phyloP scores from a whole-genome alignment of 345 rosid species.

The Gossypium herbaceum region DNA sequence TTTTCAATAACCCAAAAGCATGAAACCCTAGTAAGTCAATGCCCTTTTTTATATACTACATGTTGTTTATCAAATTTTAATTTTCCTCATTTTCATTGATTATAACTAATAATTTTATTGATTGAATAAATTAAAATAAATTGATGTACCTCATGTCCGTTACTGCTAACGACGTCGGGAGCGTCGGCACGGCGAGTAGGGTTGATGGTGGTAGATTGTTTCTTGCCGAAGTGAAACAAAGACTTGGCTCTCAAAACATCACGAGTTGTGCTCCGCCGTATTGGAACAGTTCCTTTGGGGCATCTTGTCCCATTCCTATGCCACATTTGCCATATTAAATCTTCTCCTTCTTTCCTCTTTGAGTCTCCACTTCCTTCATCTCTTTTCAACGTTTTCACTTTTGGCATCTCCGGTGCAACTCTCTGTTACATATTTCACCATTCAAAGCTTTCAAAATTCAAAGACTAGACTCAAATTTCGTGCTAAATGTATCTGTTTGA shows the following conservation, averaged over 20 bases:
- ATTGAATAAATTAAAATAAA: neutral
- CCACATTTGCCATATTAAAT: conserved; percentile 78
- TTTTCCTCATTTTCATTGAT: neutral
- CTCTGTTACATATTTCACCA: conserved; percentile 34
- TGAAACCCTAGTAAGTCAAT: conserved; percentile 1
- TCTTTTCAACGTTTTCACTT: conserved; percentile 28
- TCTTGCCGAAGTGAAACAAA: conserved; percentile 83
- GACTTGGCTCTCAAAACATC: conserved; percentile 94
- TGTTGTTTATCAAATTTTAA: neutral
- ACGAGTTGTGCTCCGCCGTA: conserved; percentile 65
- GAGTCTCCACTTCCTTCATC: conserved; percentile 18
- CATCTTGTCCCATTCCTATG: conserved; percentile 81
- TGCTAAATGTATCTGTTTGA: no score
- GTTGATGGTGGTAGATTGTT: conserved; percentile 25
- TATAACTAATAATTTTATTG: neutral
- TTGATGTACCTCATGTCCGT: conserved; percentile 68
- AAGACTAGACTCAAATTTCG: no score
- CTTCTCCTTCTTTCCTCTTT: conserved; percentile 19
- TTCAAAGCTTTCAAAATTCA: neutral
- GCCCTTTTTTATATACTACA: neutral
- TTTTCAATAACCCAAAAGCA: neutral
- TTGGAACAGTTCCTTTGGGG: conserved; percentile 84
- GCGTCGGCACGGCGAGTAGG: conserved; percentile 47
- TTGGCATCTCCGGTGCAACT: conserved; percentile 54
- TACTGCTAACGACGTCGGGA: conserved; percentile 72